Evolutionary conservation across 495 filamentous ascomycete species (phyloP).

Genomic region (Physcia stellaris): DNA sequence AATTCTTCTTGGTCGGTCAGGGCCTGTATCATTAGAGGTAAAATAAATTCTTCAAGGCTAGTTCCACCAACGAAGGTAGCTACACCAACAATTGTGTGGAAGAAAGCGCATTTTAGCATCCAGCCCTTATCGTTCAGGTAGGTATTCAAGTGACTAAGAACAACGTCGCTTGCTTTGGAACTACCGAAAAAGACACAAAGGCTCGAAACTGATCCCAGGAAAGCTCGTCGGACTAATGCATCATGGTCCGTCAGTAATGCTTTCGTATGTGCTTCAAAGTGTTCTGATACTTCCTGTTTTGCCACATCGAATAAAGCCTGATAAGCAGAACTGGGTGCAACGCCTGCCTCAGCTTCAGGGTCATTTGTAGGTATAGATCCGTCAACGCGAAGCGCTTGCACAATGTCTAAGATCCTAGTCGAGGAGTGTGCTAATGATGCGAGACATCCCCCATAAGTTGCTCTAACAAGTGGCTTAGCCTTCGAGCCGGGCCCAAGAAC

Average conservation of each 20-base stretch:
- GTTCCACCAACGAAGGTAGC: slow-evolving; percentile 77
- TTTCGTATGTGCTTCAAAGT: slow-evolving; percentile 82
- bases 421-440: slow-evolving; percentile 87
- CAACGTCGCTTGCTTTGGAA: slow-evolving; percentile 77
- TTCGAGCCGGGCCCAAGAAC: slow-evolving; percentile 38
- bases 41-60: slow-evolving; percentile 86
- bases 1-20: slow-evolving; percentile 90
- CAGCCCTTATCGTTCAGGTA: slow-evolving; percentile 96
- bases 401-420: slow-evolving; percentile 74
- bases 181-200: slow-evolving; percentile 94
- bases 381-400: slow-evolving; percentile 74
- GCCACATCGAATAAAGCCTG: slow-evolving; percentile 76
- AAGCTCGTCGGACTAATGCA: slow-evolving; percentile 78
- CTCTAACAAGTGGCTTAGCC: slow-evolving; percentile 58
- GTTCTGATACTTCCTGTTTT: slow-evolving; percentile 55
- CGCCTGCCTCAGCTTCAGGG: slow-evolving; percentile 65
- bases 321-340: slow-evolving; percentile 43
- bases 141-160: slow-evolving; percentile 90
- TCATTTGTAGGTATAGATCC: slow-evolving; percentile 66
- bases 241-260: slow-evolving; percentile 76
- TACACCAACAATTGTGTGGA: slow-evolving; percentile 89
- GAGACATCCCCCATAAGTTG: slow-evolving; percentile 85
- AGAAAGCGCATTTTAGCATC: slow-evolving; percentile 93
- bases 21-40: slow-evolving; percentile 95
- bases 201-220: slow-evolving; percentile 83